Conservation (phyloP, 331 rosid species). For the Acacia pycnantha region DNA sequence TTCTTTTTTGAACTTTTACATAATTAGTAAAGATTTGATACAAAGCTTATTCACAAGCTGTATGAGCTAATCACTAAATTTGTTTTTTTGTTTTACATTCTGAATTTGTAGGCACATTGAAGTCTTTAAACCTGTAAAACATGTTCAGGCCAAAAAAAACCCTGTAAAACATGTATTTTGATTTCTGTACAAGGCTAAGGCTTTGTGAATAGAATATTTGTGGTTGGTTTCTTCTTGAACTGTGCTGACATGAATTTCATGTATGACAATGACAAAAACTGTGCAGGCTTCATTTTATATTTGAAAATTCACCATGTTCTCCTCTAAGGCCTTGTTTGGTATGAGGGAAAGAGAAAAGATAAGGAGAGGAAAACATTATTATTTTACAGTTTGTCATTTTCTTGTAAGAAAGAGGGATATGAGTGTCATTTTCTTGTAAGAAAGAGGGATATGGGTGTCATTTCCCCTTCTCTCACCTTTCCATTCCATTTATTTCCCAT, state of each 20-base stretch:
- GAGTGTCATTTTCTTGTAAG: neutral
- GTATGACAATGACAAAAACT: neutral
- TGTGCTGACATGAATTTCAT: conserved; percentile 5
- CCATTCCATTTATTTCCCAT: neutral
- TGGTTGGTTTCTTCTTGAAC: conserved; percentile 14
- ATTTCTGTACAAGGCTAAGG: neutral
- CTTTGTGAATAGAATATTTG: conserved; percentile 15
- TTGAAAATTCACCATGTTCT: neutral
- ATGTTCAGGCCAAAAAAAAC: neutral
- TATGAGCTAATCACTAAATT: neutral
- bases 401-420: neutral
- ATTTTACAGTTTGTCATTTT: neutral
- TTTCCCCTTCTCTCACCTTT: neutral
- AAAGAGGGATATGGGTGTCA: too few species aligned
- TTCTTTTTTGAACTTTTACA: neutral
- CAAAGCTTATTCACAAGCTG: neutral
- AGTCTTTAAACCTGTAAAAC: neutral
- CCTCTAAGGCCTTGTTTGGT: neutral
- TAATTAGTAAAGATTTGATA: neutral
- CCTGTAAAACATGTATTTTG: neutral
- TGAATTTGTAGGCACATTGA: neutral
- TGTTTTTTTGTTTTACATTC: neutral
- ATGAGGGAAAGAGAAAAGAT: neutral
- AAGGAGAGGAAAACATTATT: neutral
- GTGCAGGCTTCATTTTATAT: neutral